Base-by-base conservation (phyloP, 306 rosid species). In the Erythrophleum fordii region DNA sequence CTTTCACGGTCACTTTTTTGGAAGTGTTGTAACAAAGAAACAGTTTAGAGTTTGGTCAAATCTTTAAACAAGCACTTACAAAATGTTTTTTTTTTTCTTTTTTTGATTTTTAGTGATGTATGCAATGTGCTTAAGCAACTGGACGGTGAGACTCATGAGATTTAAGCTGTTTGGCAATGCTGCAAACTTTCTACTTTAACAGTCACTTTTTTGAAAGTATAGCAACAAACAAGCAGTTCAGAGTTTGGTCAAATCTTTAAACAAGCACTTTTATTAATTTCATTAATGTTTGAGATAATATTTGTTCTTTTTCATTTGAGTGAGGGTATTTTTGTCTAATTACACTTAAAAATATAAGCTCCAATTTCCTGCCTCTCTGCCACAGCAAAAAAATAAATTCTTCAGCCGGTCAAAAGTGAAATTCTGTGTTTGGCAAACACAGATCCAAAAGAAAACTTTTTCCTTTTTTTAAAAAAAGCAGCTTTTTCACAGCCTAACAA, bases 61-160 rank as follows among this genome's bases (percentile, higher is more conserved):
- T 16, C 11, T 18, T 62, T 31, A 37, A 17, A 62, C 12, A 62
- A 16, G 42, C 44, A 64, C 25, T 34, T 31, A n/a, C n/a, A n/a
- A n/a, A n/a, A n/a, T n/a, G n/a, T n/a, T n/a, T n/a, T n/a, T n/a
- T n/a, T n/a, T n/a, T n/a, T n/a, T n/a, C n/a, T n/a, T n/a, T n/a
- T n/a, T n/a, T n/a, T n/a, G n/a, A n/a, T 64, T 52, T 69, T 42
- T 20, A 81, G 37, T 58, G 48, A 71, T 29, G 42, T 16, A 46
- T 26, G 42, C 34, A 41, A 59, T 72, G 69, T 17, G 58, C 31
- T 79, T 48, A 60, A 74, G 42, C 8, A 56, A 58, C 13, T 44
- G 31, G 28, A 76, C 17, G 73, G n/a, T 55, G 69, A 60, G 53
- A 79, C 62, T 29, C 8, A n/a, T 46, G 73, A 86, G 31, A 49